Conservation (phyloP, 2,329 filamentous ascomycete genomes). For the Penicillium oxalicum region DNA sequence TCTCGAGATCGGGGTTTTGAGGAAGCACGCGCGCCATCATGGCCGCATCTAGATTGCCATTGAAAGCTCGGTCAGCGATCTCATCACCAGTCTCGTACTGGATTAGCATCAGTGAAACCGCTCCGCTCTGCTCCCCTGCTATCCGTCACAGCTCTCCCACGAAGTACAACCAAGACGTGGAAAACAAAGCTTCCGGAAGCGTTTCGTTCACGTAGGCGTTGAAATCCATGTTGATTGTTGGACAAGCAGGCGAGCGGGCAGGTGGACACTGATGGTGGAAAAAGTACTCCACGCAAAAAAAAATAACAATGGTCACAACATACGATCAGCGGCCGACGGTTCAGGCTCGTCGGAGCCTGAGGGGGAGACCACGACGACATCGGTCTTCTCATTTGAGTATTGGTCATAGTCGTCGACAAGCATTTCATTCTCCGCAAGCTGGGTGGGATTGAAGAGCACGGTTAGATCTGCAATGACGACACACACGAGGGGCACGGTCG, state of each 20-base stretch:
- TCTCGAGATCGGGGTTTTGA: slow-evolving; percentile 71
- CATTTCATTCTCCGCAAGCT: slow-evolving; percentile 57
- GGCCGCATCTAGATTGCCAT: slow-evolving; percentile 58
- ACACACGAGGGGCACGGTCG: slow-evolving; percentile 22
- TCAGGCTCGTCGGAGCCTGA: slow-evolving; percentile 54
- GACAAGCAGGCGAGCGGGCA: background rate
- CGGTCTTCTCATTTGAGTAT: slow-evolving; percentile 57
- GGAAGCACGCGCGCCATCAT: slow-evolving; percentile 78
- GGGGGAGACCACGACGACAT: slow-evolving; percentile 58
- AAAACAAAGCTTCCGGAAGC: no score
- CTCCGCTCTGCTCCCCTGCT: no score
- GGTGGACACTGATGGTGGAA: background rate
- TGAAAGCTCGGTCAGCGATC: slow-evolving; percentile 8
- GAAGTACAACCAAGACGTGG: no score
- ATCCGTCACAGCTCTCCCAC: no score
- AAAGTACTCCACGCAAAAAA: slow-evolving; percentile 5
- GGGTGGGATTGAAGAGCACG: slow-evolving; percentile 10
- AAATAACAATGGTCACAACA: slow-evolving; percentile 16
- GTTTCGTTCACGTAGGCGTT: no score
- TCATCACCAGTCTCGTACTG: background rate
- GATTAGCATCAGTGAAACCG: background rate
- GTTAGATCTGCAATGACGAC: slow-evolving; percentile 27
- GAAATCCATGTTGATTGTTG: no score
- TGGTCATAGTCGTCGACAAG: slow-evolving; percentile 53
- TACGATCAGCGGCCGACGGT: slow-evolving; percentile 55